A percentile compares a stretch with the other conserved stretches of the same genome.
phyloP scores from a whole-genome alignment of 2,329 filamentous ascomycete species.

The Apiospora kogelbergensis region DNA sequence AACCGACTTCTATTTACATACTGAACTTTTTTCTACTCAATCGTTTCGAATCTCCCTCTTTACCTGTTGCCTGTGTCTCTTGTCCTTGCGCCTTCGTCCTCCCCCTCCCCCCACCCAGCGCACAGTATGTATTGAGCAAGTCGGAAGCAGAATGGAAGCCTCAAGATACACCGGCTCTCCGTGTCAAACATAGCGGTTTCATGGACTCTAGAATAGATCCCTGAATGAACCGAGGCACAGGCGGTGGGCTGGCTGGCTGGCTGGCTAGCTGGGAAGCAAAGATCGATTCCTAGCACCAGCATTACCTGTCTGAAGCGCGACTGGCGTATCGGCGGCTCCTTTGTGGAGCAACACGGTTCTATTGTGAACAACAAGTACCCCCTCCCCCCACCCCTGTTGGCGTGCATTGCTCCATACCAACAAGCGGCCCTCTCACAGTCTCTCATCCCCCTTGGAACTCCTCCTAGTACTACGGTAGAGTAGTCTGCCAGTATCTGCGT shows the following conservation, averaged over 20 bases:
- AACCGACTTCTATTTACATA: background rate
- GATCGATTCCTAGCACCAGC: slow-evolving; percentile 13
- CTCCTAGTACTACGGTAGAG: background rate
- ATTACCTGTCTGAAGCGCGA: slow-evolving; percentile 15
- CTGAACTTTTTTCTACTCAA: slow-evolving; percentile 6
- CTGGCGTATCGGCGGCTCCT: slow-evolving; percentile 13
- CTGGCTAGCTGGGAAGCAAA: slow-evolving; percentile 10
- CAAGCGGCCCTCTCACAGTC: slow-evolving; percentile 3
- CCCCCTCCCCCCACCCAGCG: slow-evolving; percentile 10
- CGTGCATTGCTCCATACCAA: slow-evolving; percentile 1
- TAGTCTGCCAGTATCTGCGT: background rate
- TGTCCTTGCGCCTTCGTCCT: slow-evolving; percentile 17
- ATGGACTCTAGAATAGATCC: slow-evolving; percentile 14
- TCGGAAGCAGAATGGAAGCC: background rate
- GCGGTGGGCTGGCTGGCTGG: too few relatives aligned
- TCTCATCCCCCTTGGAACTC: background rate
- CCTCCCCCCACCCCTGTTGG: background rate
- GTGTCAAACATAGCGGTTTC: slow-evolving; percentile 16
- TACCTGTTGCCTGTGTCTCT: slow-evolving; percentile 20
- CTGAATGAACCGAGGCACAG: slow-evolving; percentile 8
- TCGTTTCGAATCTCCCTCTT: slow-evolving; percentile 13
- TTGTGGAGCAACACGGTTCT: slow-evolving; percentile 15
- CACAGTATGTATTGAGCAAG: slow-evolving; percentile 1
- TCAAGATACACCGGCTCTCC: slow-evolving; percentile 9
- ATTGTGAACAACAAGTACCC: background rate